Evolutionary conservation across 164 flowering plant species (phyloP).

Genomic region (Kingdonia uniflora): DNA sequence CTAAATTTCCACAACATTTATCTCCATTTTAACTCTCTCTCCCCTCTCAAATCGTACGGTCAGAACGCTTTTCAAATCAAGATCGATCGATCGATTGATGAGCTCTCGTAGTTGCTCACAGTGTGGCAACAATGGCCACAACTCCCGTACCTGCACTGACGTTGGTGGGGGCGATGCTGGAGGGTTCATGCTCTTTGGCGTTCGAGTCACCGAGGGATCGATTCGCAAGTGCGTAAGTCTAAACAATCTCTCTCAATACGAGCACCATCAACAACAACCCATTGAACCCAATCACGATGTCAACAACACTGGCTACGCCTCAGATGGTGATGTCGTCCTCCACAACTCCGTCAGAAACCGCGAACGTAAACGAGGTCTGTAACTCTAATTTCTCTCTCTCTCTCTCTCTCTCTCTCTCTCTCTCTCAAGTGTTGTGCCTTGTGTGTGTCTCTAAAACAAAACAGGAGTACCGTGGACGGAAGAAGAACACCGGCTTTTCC

Average conservation of each 20-base stretch:
- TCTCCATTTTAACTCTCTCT: background rate
- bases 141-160: constrained; percentile 51
- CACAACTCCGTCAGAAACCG: constrained; percentile 28
- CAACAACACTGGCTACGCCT: constrained; percentile 32
- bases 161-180: constrained; percentile 11
- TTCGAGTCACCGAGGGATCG: constrained; percentile 56
- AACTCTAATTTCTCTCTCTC: too few relatives aligned
- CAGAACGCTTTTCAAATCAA: too few relatives aligned
- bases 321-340: constrained; percentile 46
- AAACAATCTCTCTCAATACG: constrained; percentile 73
- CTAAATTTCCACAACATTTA: constrained; percentile 4
- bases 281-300: constrained; percentile 11
- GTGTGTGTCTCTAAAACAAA: background rate
- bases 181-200: constrained; percentile 84
- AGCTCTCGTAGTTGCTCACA: constrained; percentile 51
- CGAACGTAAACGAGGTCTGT: constrained; percentile 70
- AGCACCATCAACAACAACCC: constrained; percentile 20
- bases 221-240: constrained; percentile 79
- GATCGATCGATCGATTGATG: too few relatives aligned
- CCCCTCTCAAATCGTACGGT: too few relatives aligned
- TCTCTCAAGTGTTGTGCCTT: too few relatives aligned
- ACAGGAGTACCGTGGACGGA: constrained; percentile 80
- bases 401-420: too few relatives aligned
- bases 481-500: constrained; percentile 60
- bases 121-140: constrained; percentile 59